phyloP scores from a whole-genome alignment of 768 basidiomycete genomes.

The Scleroderma citrinum region DNA sequence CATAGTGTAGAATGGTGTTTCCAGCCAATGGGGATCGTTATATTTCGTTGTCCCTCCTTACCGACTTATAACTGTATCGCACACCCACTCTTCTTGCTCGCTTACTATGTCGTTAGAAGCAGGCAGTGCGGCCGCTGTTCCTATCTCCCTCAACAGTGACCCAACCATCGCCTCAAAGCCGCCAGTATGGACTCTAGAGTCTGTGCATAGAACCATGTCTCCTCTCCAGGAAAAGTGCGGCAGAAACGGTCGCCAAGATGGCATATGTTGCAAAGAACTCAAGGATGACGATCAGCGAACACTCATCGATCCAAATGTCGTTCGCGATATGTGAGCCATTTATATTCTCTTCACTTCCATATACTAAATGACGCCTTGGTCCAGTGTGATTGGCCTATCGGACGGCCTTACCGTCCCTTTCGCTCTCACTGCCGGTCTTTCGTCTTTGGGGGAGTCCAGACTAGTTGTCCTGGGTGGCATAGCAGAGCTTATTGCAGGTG shows the following conservation, averaged over 20 bases:
- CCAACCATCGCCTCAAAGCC: slow-evolving; percentile 28
- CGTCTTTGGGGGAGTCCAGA: slow-evolving; percentile 80
- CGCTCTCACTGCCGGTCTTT: slow-evolving; percentile 83
- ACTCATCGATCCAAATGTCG: slow-evolving; percentile 79
- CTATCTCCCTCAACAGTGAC: slow-evolving; percentile 15
- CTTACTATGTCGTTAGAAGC: slow-evolving; percentile 12
- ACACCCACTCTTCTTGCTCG: background rate
- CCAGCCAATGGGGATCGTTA: no score
- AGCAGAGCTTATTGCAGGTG: slow-evolving; percentile 94
- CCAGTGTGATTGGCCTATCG: slow-evolving; percentile 82
- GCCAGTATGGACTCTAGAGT: slow-evolving; percentile 62
- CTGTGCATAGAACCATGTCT: slow-evolving; percentile 32
- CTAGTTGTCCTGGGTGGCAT: slow-evolving; percentile 94
- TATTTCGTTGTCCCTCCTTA: no score
- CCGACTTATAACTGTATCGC: no score
- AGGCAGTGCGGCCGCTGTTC: slow-evolving; percentile 10
- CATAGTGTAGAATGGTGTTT: no score
- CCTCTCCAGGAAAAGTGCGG: slow-evolving; percentile 55
- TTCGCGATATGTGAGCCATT: slow-evolving; percentile 72
- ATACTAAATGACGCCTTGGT: slow-evolving; percentile 2
- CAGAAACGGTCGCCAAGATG: slow-evolving; percentile 45
- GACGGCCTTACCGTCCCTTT: slow-evolving; percentile 92
- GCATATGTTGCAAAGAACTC: slow-evolving; percentile 86
- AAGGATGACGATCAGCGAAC: slow-evolving; percentile 74
- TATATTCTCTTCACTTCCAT: background rate